These are phyloP conservation scores for Penicillium sp. DNA, from an alignment of 2,329 filamentous ascomycete species.

Conservation along the genomic window DNA sequence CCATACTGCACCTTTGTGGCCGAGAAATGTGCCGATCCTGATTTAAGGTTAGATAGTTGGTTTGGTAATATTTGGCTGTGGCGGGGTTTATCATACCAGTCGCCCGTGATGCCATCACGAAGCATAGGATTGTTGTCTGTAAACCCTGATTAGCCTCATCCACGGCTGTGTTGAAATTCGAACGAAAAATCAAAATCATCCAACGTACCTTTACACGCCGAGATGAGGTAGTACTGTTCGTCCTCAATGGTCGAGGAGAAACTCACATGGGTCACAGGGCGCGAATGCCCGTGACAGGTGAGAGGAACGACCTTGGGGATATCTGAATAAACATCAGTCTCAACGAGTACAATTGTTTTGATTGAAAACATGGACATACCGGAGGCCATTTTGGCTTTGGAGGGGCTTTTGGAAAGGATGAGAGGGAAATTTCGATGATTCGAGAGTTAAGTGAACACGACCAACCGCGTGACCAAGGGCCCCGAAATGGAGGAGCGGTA, in stretches of 20 bases:
- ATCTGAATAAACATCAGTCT: conserved; percentile 30
- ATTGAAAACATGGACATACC: conserved; percentile 15
- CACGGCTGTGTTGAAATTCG: neutral
- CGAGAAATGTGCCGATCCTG: conserved; percentile 94
- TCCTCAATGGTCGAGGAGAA: conserved; percentile 85
- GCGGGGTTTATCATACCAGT: conserved; percentile 65
- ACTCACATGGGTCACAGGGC: conserved; percentile 86
- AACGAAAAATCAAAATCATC: neutral
- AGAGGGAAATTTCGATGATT: neutral
- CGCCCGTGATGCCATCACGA: conserved; percentile 90
- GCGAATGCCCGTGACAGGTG: conserved; percentile 92
- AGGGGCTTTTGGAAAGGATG: neutral
- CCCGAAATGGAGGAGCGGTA: conserved; percentile 8
- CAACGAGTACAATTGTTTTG: neutral
- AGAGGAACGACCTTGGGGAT: conserved; percentile 74
- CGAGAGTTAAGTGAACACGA: neutral
- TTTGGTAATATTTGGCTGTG: neutral
- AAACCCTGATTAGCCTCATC: conserved; percentile 10
- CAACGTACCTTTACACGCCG: conserved; percentile 78
- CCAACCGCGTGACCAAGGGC: conserved; percentile 9
- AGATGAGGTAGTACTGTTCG: conserved; percentile 88
- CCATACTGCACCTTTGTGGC: conserved; percentile 98
- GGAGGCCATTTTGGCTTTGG: conserved; percentile 16
- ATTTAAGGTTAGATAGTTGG: conserved; percentile 17
- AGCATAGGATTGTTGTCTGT: conserved; percentile 98